Percentiles rank a stretch among this genome's conserved stretches.
These are phyloP conservation scores for Sporopachydermia cereana DNA, from an alignment of 1,139 yeast genomes.

Conservation along the genomic window DNA sequence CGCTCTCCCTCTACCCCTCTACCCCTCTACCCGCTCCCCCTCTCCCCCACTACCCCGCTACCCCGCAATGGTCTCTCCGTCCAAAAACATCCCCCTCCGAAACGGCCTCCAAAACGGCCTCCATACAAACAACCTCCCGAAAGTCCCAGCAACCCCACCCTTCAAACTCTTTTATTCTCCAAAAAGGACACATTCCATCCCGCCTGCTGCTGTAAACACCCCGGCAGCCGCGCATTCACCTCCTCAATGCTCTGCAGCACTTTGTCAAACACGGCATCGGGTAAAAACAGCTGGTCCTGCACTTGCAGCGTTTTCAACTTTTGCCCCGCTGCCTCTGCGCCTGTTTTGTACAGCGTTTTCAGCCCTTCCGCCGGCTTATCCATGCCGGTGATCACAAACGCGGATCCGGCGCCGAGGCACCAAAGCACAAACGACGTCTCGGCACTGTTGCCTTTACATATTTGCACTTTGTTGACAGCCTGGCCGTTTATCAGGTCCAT, in stretches of 20 bases:
- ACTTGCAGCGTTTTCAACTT: background rate
- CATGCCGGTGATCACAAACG: background rate
- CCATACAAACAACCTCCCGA: too few relatives aligned
- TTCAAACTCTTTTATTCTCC: background rate
- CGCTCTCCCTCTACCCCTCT: too few relatives aligned
- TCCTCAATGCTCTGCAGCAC: background rate
- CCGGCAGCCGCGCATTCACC: background rate
- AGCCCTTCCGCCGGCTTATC: background rate
- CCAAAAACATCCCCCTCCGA: too few relatives aligned
- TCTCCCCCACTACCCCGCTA: too few relatives aligned
- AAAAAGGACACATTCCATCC: conserved; percentile 4
- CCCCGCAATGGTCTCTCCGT: too few relatives aligned
- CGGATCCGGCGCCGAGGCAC: background rate
- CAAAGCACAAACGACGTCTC: background rate
- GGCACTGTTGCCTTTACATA: conserved; percentile 1
- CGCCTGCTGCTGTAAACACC: background rate
- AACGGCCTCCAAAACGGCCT: too few relatives aligned
- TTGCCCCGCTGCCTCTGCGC: background rate
- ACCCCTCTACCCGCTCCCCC: too few relatives aligned
- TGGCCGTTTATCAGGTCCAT: conserved; percentile 1
- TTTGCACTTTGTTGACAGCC: background rate
- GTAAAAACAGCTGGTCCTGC: background rate
- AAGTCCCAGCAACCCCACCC: too few relatives aligned
- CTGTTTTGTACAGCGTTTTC: background rate
- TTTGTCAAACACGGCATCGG: background rate